These are phyloP conservation scores for Melanopsichium pennsylvanicum DNA, from an alignment of 1,284 basidiomycete species.

Conservation along the genomic window DNA sequence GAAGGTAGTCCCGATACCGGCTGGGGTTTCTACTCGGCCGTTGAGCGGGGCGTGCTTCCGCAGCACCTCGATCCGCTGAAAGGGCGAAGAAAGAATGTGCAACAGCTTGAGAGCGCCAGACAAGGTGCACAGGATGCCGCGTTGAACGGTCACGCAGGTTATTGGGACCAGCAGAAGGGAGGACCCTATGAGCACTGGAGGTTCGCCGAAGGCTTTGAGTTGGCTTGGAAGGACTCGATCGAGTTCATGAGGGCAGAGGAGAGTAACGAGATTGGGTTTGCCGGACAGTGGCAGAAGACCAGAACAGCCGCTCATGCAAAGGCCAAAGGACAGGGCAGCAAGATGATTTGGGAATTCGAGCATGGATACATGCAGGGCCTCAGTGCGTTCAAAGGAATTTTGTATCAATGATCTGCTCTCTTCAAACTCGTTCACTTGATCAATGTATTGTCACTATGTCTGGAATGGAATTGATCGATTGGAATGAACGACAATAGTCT, in stretches of 20 bases:
- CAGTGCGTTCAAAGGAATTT: constrained; percentile 29
- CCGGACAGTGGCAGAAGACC: constrained; percentile 71
- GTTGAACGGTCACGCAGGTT: constrained; percentile 23
- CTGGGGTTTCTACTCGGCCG: constrained; percentile 79
- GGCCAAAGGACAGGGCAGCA: constrained; percentile 67
- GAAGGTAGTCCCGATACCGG: constrained; percentile 75
- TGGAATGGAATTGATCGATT: no score
- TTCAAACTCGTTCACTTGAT: no score
- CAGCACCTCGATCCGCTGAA: constrained; percentile 42
- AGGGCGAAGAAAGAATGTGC: constrained; percentile 19
- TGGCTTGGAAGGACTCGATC: constrained; percentile 78
- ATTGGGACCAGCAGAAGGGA: constrained; percentile 57
- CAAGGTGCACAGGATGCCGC: constrained; percentile 24
- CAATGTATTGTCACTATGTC: no score
- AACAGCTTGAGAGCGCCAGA: constrained; percentile 26
- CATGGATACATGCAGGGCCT: constrained; percentile 72
- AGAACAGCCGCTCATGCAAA: constrained; percentile 69
- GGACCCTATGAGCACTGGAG: constrained; percentile 73
- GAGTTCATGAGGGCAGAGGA: constrained; percentile 68
- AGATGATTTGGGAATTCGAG: constrained; percentile 66
- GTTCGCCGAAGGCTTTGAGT: constrained; percentile 74
- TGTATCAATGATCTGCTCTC: constrained; percentile 33
- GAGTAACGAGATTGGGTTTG: constrained; percentile 73
- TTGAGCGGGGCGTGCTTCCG: constrained; percentile 74
- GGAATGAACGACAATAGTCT: no score